Evolutionary conservation across 768 basidiomycete species (phyloP).

Genomic region (Kondoa malvinella): DNA sequence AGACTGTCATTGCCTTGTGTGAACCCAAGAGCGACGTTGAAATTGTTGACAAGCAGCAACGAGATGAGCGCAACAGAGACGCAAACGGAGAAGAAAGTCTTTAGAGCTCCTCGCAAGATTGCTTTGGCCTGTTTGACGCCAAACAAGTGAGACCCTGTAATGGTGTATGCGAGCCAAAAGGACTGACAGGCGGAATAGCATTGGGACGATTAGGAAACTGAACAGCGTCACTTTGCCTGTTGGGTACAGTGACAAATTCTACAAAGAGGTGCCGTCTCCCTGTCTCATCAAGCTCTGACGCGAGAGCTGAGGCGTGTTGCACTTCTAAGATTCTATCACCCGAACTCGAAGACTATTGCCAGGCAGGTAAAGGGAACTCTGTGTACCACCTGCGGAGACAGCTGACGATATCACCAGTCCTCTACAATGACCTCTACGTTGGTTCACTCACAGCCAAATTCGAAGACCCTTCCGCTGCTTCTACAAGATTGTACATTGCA

Average conservation of each 20-base stretch:
- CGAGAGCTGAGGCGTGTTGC: too few species aligned
- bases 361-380: constrained; percentile 48
- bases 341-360: constrained; percentile 65
- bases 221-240: constrained; percentile 32
- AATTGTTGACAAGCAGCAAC: neutral
- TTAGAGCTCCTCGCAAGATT: constrained; percentile 21
- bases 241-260: constrained; percentile 70
- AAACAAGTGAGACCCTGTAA: neutral
- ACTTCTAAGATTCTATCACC: constrained; percentile 34
- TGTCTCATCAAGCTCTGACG: neutral
- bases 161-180: constrained; percentile 1
- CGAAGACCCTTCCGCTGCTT: constrained; percentile 36
- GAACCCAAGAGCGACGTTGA: neutral
- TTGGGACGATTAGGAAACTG: constrained; percentile 56
- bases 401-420: constrained; percentile 40
- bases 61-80: neutral
- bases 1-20: neutral
- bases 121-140: constrained; percentile 14
- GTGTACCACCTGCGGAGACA: neutral
- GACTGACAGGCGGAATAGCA: constrained; percentile 43
- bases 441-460: constrained; percentile 73
- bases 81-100: neutral
- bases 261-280: constrained; percentile 52
- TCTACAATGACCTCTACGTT: constrained; percentile 82
- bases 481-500: neutral